Base-by-base conservation (phyloP, 257 asterid species). In the Przewalskia tangutica region DNA sequence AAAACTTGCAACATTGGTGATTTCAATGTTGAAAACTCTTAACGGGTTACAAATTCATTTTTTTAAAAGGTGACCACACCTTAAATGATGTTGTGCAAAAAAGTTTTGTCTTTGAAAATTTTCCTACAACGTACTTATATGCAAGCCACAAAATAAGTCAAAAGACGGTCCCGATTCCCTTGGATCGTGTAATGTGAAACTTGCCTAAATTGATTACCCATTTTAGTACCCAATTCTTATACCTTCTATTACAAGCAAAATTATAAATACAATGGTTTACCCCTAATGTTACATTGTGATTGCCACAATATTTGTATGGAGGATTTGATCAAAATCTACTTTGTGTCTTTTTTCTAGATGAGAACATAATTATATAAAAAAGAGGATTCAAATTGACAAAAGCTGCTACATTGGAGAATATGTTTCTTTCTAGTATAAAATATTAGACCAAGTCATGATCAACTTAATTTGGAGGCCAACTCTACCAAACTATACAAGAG, bases 401-500 rank as follows among this genome's bases (percentile, higher is more conserved):
- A 75, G 5, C 63, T 75, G 5, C 46, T 50, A 50, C 13, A 14
- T 75, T 51, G 18, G 63, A 75, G 23, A 48, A 50, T 75, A 75
- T 50, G 62, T 12, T 50, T 3, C 6, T 11, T 73, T 73, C 14
- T 14, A 2, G 62, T 50, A 32, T 13, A 75, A 50, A 27, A 27
- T 27, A 13, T 75, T 75, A 50, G 80, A 75, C 80, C 2, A 75
- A 50, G 59, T 75, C 27, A 20, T 42, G 38, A 71, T 73, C 58
- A 42, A 66, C 87, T 46, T 83, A 85, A 86, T 91, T 90, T 90
- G 98, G 98, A 92, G 83, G 95, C 97, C 97, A 89, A 94, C 98
- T 93, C 81, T 83, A 90, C 91, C 98, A 88, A 94, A 85, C 90
- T 70, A 77, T 78, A 82, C 85, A 62, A 56, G 8, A 56, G 51